Base-by-base conservation (phyloP, 1,284 basidiomycete genomes). In the Agroathelia rolfsii region DNA sequence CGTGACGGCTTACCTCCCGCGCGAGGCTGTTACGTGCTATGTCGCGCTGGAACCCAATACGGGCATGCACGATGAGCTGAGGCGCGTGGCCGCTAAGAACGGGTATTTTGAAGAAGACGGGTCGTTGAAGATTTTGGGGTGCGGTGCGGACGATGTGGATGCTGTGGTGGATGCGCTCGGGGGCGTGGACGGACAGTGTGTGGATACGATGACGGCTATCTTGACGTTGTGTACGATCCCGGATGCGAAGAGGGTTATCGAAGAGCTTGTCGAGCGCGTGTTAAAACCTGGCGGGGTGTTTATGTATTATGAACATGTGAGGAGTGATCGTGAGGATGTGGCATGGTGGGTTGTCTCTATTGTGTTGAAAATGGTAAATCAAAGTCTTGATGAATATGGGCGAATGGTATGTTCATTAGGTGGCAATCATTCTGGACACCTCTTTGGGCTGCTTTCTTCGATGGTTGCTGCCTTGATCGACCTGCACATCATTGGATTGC, bases 341-440 rank as follows among this genome's bases (percentile, higher is more conserved):
- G 64, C 64, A 6, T 67, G 70, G 66, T 82, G 76, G 75, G n/a
- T n/a, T n/a, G n/a, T n/a, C n/a, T n/a, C n/a, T n/a, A n/a, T n/a
- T n/a, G n/a, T n/a, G n/a, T n/a, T n/a, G n/a, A n/a, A n/a, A n/a
- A n/a, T n/a, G n/a, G n/a, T n/a, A n/a, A n/a, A n/a, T n/a, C n/a
- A n/a, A n/a, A n/a, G n/a, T n/a, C n/a, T n/a, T n/a, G n/a, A n/a
- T n/a, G n/a, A n/a, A n/a, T n/a, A n/a, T n/a, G n/a, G n/a, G n/a
- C n/a, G n/a, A n/a, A n/a, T n/a, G n/a, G n/a, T n/a, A n/a, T n/a
- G n/a, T n/a, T n/a, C n/a, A n/a, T n/a, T n/a, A n/a, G n/a, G n/a
- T n/a, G n/a, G n/a, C 80, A 84, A 51, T 43, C 58, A 1, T 62
- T 77, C 32, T 81, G 77, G 76, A 63, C 73, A 3, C 79, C 78